A percentile compares a stretch with the other conserved stretches of the same genome.
These are phyloP conservation scores for Heliocybe sulcata DNA, from an alignment of 1,284 basidiomycete species.

Conservation along the genomic window DNA sequence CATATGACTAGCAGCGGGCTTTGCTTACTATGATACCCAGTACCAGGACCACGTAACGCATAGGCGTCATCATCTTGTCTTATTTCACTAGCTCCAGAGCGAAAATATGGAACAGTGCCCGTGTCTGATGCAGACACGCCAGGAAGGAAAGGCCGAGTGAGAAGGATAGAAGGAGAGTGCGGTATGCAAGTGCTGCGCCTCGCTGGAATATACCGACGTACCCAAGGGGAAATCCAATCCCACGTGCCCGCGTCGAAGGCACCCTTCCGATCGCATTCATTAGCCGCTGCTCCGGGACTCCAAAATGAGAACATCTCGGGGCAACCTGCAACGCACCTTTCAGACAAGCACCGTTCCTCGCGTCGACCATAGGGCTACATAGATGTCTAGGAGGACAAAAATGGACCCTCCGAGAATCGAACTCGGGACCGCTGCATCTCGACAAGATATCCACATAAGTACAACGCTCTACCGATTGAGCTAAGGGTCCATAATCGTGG, in stretches of 20 bases:
- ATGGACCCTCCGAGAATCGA: conserved; percentile 41
- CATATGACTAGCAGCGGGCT: neutral
- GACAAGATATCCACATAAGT: conserved; percentile 35
- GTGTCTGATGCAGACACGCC: neutral
- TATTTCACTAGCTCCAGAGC: neutral
- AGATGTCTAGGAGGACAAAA: no score
- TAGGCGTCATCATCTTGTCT: conserved; percentile 66
- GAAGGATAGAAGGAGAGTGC: neutral
- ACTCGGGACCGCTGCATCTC: conserved; percentile 40
- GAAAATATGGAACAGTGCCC: neutral
- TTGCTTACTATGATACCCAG: conserved; percentile 55
- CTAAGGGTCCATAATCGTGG: conserved; percentile 28
- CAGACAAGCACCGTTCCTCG: no score
- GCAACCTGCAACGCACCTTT: no score
- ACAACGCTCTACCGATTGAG: conserved; percentile 43
- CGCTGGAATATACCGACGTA: neutral
- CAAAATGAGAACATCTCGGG: no score
- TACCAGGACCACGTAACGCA: conserved; percentile 66
- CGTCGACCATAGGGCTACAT: no score
- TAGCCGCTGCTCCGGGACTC: no score
- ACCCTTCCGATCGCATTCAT: no score
- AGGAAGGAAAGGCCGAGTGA: neutral
- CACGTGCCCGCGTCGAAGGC: no score
- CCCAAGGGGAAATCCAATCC: neutral
- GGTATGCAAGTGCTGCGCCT: neutral